Evolutionary conservation across 225 moss, liverwort and hornwort genomes (phyloP).

Genomic region (Pseudoscleropodium purum): DNA sequence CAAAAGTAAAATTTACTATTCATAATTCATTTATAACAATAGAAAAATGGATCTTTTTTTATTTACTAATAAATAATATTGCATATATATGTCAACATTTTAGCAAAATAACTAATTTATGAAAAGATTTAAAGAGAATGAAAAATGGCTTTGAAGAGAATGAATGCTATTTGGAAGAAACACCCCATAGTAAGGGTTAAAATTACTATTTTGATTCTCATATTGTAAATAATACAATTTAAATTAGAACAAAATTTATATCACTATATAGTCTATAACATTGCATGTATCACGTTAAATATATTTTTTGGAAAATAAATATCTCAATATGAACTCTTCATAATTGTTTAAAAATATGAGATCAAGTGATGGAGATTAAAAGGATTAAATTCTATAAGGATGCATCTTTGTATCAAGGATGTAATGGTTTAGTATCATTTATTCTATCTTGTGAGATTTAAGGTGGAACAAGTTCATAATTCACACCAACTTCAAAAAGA

Average conservation of each 20-base stretch:
- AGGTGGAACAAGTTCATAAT: not conserved
- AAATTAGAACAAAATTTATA: not conserved
- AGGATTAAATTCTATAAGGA: not conserved
- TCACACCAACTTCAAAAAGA: not conserved
- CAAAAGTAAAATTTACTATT: not conserved
- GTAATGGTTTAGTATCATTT: not conserved
- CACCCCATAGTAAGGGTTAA: rapidly evolving
- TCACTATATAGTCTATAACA: not conserved
- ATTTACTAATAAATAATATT: not conserved
- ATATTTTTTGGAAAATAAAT: not conserved
- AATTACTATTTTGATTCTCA: not conserved
- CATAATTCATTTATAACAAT: not conserved
- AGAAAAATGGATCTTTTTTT: rapidly evolving
- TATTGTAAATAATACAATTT: not conserved
- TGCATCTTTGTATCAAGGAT: not conserved
- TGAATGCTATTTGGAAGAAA: not conserved
- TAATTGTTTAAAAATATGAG: not conserved
- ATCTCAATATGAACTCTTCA: not conserved
- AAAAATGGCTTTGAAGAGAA: not conserved
- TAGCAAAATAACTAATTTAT: not conserved
- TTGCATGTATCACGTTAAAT: not conserved
- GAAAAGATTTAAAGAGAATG: not conserved
- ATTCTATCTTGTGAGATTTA: not conserved
- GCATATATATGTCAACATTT: not conserved
- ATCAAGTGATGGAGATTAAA: not conserved